Conservation (phyloP, 306 rosid species). For the Malus domestica region ASM211411v1 NC_041800.1:627501-628000, state of each 20-base stretch:
- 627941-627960: background rate
- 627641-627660: conserved; percentile 64
- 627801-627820: background rate
- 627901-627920: background rate
- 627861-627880: background rate
- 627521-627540: conserved; percentile 75
- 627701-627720: background rate
- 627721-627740: background rate
- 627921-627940: too few species aligned
- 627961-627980: background rate
- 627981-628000: background rate
- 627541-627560: conserved; percentile 45
- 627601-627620: conserved; percentile 48
- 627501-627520: conserved; percentile 61
- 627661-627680: conserved; percentile 27
- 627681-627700: background rate
- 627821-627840: background rate
- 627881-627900: background rate
- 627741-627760: background rate
- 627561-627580: conserved; percentile 61
- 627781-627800: background rate
- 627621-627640: conserved; percentile 53
- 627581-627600: conserved; percentile 64
- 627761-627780: background rate
- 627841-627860: background rate